Base-by-base conservation (phyloP, 352 stramenopile species). In the Globisporangium nunn region DNA sequence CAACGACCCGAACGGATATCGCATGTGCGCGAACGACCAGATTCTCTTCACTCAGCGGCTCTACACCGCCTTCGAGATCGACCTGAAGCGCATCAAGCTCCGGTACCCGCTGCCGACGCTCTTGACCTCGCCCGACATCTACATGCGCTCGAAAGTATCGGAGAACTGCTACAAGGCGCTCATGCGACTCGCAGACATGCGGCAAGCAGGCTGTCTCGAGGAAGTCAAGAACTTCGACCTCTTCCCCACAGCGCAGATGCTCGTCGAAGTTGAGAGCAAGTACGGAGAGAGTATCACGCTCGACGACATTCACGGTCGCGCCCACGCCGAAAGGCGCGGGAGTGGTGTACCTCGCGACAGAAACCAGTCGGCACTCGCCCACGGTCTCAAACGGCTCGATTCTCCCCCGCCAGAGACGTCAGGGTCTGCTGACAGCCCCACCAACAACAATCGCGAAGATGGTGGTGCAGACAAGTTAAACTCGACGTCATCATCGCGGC, bases 241-340 rank as follows among this genome's bases (percentile, higher is more conserved):
- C 31, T 96, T 96, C 62, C 90, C 88, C 4, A 85, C 69, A 3
- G 75, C 71, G 0, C 50, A 60, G 2, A 93, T 93, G 74, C 62
- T 97, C 37, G 64, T 92, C 4, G 75, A 96, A 54, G 68, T 97
- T 28, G 88, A 97, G 60, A 90, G 81, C 65, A 95, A 96, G 61
- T 97, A 97, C 57, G 90, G 90, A 52, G 87, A 96, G 65, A 93
- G 82, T 56, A 90, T 97, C 51, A 91, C 80, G 33, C 60, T 94
- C 2, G 75, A 90, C 61, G 90, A 97, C 64, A 94, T 96, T 49
- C 74, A 93, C 53, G 88, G 85, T 10, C 17, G 52, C 8, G 37
- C 51, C 1, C 58, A 37, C 15, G 12, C 44, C 10, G 17, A 30
- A 37, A 8, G 33, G 10, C 33, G 33, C 10, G 33, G 6, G 33